Evolutionary conservation across 495 filamentous ascomycete species (phyloP), one percentile per base, ranked within the genome.

Genomic region (Tuber indicum): DNA sequence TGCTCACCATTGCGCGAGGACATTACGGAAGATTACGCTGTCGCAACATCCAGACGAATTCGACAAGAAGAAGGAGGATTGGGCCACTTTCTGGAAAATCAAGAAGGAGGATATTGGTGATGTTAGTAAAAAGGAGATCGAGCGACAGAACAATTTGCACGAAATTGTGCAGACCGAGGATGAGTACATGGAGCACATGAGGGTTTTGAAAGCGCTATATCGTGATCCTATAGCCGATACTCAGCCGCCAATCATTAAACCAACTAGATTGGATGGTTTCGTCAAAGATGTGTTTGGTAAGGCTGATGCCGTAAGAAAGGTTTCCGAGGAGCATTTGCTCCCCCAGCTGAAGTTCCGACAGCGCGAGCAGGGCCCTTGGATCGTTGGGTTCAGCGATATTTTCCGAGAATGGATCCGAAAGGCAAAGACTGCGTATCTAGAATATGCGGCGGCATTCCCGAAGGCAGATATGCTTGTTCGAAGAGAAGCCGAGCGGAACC

Each of bases 381-480:
- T 99, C 76, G 87, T 89, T 70, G 96, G 96, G 14, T 97, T 98
- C 84, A 97, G 94, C 82, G 96, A 98, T 79, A 94, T 99, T 74
- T 99, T 99, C 86, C 88, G 96, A 76, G 96, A 99, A 85, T 99
- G 96, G 96, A 97, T 99, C 80, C 89, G 96, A 72, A 98, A 98
- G 85, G 96, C 96, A 3, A 93, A 91, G 85, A 85, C 86, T 8
- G 91, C 92, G 2, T 99, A 98, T 85, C 90, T 98, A 77, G 94
- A 94, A 69, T 99, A 98, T 85, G 93, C 95, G 72, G 91, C 92
- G 1, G 91, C 90, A 0, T 98, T 94, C 75, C 95, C 96, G 0
- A 89, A 92, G 70, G 96, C 96, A 0, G 91, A 88, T 47, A 94
- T 92, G 84, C 85, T 94, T 58, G 89, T 99, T 39, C 91, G 93